A percentile compares a stretch with the other conserved stretches of the same genome.
Conservation (phyloP, 371 early-diverging fungal species). For the Mortierella sp. region DNA sequence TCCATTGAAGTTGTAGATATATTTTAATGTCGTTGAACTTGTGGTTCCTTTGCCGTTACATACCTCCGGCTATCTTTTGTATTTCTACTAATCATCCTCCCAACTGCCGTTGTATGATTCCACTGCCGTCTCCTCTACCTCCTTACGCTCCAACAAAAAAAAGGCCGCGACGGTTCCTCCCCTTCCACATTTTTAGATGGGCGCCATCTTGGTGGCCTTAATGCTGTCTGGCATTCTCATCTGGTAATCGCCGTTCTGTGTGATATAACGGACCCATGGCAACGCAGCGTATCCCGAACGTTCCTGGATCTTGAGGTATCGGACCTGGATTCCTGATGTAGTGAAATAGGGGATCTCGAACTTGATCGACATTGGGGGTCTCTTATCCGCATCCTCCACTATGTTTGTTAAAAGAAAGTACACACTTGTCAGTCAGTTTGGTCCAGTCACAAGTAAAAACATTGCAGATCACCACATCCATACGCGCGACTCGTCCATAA, state of each 20-base stretch:
- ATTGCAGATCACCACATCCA: background rate
- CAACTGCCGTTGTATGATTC: background rate
- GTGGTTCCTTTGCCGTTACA: background rate
- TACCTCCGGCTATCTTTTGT: background rate
- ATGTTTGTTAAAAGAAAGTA: conserved; percentile 9
- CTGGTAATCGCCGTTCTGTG: conserved; percentile 93
- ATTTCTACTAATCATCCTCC: background rate
- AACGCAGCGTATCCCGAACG: conserved; percentile 98
- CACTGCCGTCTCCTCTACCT: background rate
- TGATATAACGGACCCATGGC: conserved; percentile 99
- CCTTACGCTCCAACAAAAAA: background rate
- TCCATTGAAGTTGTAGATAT: background rate
- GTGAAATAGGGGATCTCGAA: conserved; percentile 99
- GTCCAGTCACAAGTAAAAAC: too few species aligned
- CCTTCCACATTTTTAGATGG: conserved; percentile 42
- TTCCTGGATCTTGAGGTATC: conserved; percentile 98
- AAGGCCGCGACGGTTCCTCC: too few species aligned
- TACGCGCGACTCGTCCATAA: background rate
- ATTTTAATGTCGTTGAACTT: background rate
- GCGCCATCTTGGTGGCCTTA: conserved; percentile 67
- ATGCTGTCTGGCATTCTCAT: conserved; percentile 82
- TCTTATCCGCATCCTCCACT: conserved; percentile 93
- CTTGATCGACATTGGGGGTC: conserved; percentile 96
- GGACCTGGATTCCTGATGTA: conserved; percentile 97
- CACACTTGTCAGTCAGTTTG: background rate